Conservation (phyloP, 805 yeast species). For the Vanderwaltozyma yarrowii region DNA sequence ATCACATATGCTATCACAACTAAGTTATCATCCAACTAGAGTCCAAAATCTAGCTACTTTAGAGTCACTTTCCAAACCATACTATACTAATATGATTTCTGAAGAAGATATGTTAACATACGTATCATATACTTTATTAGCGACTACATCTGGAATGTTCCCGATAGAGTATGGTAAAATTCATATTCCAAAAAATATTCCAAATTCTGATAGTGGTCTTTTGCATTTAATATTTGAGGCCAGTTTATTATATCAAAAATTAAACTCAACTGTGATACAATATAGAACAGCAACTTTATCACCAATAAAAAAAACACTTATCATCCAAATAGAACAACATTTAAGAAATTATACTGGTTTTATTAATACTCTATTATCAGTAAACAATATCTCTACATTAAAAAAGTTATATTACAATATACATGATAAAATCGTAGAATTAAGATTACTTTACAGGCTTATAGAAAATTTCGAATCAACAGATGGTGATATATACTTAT, state of each 20-base stretch:
- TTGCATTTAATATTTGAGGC: constrained; percentile 57
- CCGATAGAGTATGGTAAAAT: constrained; percentile 32
- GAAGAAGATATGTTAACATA: constrained; percentile 37
- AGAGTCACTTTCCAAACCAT: constrained; percentile 18
- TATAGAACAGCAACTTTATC: constrained; percentile 29
- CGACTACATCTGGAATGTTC: constrained; percentile 49
- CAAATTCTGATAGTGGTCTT: constrained; percentile 46
- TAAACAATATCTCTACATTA: constrained; percentile 18
- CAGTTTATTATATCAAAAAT: constrained; percentile 49
- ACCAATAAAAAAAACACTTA: constrained; percentile 54
- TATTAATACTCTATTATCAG: constrained; percentile 37
- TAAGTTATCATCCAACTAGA: constrained; percentile 6
- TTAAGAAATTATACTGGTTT: constrained; percentile 35
- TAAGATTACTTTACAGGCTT: constrained; percentile 48
- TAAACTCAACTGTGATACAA: constrained; percentile 29
- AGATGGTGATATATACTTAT: constrained; percentile 44
- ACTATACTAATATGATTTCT: constrained; percentile 27
- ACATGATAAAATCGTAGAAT: constrained; percentile 39
- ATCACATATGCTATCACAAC: constrained; percentile 26
- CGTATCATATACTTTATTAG: constrained; percentile 47
- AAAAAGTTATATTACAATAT: constrained; percentile 30
- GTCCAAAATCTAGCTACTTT: constrained; percentile 9
- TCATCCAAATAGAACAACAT: constrained; percentile 36
- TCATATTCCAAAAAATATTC: constrained; percentile 41
- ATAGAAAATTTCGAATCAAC: constrained; percentile 25